phyloP scores from a whole-genome alignment of 495 filamentous ascomycete species.

The Jackrogersella minutella region DNA sequence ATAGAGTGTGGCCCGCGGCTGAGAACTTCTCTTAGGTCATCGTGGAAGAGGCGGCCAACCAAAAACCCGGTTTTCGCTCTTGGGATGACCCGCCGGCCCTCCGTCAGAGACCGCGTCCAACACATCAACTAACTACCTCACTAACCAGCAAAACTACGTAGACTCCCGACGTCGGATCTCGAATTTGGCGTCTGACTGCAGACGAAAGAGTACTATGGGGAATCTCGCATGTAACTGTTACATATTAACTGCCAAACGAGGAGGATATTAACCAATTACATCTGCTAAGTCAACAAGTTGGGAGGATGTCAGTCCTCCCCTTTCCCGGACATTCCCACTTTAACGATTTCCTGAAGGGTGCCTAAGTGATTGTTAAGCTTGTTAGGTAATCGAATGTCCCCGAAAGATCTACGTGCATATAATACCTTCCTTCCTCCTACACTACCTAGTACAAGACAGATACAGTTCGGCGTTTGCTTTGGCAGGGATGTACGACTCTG shows the following conservation, averaged over 20 bases:
- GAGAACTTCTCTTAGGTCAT: constrained; percentile 16
- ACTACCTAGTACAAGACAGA: background rate
- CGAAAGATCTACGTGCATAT: too few relatives aligned
- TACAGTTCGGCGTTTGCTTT: background rate
- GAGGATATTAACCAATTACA: background rate
- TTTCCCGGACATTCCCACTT: constrained; percentile 1
- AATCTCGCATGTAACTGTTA: background rate
- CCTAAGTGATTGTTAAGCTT: constrained; percentile 12
- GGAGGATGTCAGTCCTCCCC: background rate
- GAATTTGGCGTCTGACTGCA: constrained; percentile 9
- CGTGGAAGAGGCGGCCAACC: constrained; percentile 18
- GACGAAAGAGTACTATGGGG: constrained; percentile 2
- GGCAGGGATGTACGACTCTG: background rate
- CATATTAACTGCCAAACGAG: background rate
- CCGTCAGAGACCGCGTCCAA: background rate
- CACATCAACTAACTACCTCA: constrained; percentile 1
- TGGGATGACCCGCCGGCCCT: background rate
- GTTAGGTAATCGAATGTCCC: constrained; percentile 21
- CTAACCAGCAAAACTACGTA: background rate
- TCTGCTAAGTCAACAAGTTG: constrained; percentile 6
- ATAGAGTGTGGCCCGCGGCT: constrained; percentile 24
- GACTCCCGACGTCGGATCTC: constrained; percentile 5
- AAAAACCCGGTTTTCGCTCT: background rate
- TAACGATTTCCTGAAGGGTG: constrained; percentile 4
- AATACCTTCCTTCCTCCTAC: background rate